phyloP scores from a whole-genome alignment of 768 basidiomycete species.

The Gloeopeniophorella convolvens region DNA sequence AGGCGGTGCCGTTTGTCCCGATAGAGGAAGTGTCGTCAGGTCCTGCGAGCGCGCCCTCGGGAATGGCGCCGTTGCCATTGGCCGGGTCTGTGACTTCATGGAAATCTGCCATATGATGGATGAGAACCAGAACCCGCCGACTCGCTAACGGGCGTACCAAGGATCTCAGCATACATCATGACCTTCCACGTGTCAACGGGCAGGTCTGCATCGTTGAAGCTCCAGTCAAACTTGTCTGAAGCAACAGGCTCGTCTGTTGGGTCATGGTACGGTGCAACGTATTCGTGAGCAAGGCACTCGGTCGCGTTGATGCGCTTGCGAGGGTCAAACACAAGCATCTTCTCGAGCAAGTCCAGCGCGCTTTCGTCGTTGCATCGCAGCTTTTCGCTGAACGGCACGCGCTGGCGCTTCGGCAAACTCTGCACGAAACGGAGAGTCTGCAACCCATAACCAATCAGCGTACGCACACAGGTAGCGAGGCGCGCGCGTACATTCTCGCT shows the following conservation, averaged over 20 bases:
- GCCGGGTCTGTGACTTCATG: conserved; percentile 65
- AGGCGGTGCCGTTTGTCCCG: too few relatives aligned
- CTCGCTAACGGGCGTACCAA: conserved; percentile 52
- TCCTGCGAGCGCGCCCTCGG: conserved; percentile 66
- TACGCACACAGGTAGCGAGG: conserved; percentile 1
- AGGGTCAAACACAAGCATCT: conserved; percentile 99
- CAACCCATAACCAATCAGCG: conserved; percentile 4
- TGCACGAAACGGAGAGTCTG: conserved; percentile 99
- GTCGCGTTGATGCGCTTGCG: conserved; percentile 94
- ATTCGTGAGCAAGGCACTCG: conserved; percentile 84
- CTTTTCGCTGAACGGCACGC: conserved; percentile 92
- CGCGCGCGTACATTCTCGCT: conserved; percentile 79
- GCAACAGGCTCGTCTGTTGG: conserved; percentile 96
- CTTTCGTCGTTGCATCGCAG: conserved; percentile 82
- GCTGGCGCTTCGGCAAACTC: conserved; percentile 91
- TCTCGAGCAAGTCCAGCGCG: conserved; percentile 92
- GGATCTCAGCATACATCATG: conserved; percentile 99
- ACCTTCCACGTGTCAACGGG: conserved; percentile 99
- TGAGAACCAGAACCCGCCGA: too few relatives aligned
- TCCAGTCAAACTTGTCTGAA: conserved; percentile 95
- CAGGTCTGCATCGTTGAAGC: conserved; percentile 98
- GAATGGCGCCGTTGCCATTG: conserved; percentile 30
- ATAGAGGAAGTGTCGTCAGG: conserved; percentile 42
- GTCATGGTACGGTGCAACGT: conserved; percentile 97
- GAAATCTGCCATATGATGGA: conserved; percentile 47